Evolutionary conservation across 148 eudicot species (phyloP), one percentile per base, ranked within the genome.

Genomic region (Camellia granthamiana): DNA sequence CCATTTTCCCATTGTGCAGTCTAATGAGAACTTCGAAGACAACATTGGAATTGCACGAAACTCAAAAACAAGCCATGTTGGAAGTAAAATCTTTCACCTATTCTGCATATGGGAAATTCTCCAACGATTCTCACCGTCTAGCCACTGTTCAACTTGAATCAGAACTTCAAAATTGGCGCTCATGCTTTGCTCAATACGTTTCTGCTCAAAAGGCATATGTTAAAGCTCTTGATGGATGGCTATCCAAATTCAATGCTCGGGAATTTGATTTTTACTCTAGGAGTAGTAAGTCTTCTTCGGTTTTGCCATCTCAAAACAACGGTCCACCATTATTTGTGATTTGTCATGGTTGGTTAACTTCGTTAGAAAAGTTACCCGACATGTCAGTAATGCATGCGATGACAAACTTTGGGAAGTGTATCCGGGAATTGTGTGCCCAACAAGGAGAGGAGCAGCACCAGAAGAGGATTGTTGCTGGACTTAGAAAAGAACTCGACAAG

Each of bases 101-200:
- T 82, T 72, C 81, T 13, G 74, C 69, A 5, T 79, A 70, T 59
- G 74, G 74, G 72, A 79, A 84, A 42, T 82, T 81, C 21, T 68
- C 81, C 81, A 83, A 68, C 23, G 82, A 86, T 5, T 84, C 91
- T 69, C 89, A 86, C 65, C 88, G 83, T 47, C 80, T 83, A 52
- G 89, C 90, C 54, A 88, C 89, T 23, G 86, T 83, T 66, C 83
- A 89, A 73, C 90, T 91, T 14, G 88, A 86, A 78, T 84, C 87
- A 49, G 92, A 63, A 56, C 76, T 91, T 54, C 83, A 83, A 66
- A 83, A 88, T 51, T 91, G 94, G 94, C 83, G 54, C 13, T 56
- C 75, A 59, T 82, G 84, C 68, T 91, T 89, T 77, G 74, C 74
- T 2, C 86, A 82, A 38, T 88, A 85, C 52, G 16, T 85, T 18